Evolutionary conservation across 1,284 basidiomycete species (phyloP).

Genomic region (Sporisorium scitamineum): DNA sequence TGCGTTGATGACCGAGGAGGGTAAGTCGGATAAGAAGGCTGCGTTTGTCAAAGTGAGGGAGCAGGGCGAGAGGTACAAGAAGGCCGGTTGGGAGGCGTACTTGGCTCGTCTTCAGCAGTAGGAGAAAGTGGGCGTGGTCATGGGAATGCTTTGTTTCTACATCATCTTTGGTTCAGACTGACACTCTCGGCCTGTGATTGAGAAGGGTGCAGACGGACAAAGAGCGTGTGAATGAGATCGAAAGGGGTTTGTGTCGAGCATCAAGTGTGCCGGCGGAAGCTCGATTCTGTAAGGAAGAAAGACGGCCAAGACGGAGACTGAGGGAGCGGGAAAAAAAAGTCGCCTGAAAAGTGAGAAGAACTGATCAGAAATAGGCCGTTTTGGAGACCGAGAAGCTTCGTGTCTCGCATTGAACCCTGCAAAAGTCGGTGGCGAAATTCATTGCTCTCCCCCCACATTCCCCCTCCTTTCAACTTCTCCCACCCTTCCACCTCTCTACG

Average conservation of each 20-base stretch:
- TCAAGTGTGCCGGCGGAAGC: background rate
- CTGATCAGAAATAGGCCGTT: constrained; percentile 7
- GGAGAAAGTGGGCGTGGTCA: background rate
- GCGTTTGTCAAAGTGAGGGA: constrained; percentile 73
- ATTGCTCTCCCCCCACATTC: background rate
- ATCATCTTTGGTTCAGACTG: background rate
- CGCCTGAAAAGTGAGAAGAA: too few relatives aligned
- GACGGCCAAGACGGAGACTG: background rate
- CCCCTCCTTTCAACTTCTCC: background rate
- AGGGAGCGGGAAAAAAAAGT: too few relatives aligned
- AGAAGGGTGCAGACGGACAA: background rate
- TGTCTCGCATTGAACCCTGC: background rate
- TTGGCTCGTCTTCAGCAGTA: constrained; percentile 70
- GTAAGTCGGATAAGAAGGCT: constrained; percentile 71
- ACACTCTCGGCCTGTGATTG: background rate
- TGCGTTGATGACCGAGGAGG: constrained; percentile 70
- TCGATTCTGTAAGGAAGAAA: background rate
- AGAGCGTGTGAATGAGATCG: background rate
- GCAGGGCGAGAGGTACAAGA: constrained; percentile 85
- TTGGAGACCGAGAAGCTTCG: background rate
- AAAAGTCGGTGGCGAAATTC: constrained; percentile 1
- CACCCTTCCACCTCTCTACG: background rate
- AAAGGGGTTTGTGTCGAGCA: background rate
- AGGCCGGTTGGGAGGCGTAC: constrained; percentile 93
- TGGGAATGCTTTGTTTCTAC: background rate